Base-by-base conservation (phyloP, 768 basidiomycete species). In the Leccinellum albellum region DNA sequence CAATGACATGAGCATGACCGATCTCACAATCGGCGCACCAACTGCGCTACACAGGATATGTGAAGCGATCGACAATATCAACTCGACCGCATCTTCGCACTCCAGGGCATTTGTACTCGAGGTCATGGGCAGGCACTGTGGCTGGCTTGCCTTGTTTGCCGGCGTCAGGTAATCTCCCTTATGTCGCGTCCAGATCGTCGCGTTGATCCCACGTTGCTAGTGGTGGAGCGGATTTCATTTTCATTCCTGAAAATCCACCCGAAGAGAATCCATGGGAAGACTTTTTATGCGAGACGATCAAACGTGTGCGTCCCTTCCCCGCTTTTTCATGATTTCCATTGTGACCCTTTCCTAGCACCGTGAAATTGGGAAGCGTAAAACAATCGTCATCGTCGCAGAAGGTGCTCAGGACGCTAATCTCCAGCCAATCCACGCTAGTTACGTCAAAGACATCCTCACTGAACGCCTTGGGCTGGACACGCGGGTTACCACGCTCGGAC, bases 81-180 rank as follows among this genome's bases (percentile, higher is more conserved):
- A 94, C 65, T 95, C 94, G 5, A 98, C 97, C 8, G 97, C 97
- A 7, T 83, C 82, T 61, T 96, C 93, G 54, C 97, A 99, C 73
- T 98, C 94, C 28, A 84, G 97, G 56, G 97, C 97, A 0, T 99
- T 99, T 72, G 95, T 99, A 42, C 80, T 99, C 40, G 97, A 98
- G 73, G 97, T 98, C 53, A 99, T 98, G 97, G 97, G 97, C n/a
- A 79, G 96, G 55, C 92, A 98, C 70, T 98, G 97, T 73, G 97
- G 97, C n/a, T 99, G 97, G 97, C 79, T 98, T 17, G 94, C 97
- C 3, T 78, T 98, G 23, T 80, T 94, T 66, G 97, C 94, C 12
- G 94, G 90, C 59, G 88, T 98, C 50, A 91, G 90, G 87, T 90
- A 66, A 57, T 83, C 76, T 4, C 32, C 15, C 4, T 37, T 15